Evolutionary conservation across 352 stramenopile species (phyloP).

Genomic region (Elongisporangium prolatum): DNA sequence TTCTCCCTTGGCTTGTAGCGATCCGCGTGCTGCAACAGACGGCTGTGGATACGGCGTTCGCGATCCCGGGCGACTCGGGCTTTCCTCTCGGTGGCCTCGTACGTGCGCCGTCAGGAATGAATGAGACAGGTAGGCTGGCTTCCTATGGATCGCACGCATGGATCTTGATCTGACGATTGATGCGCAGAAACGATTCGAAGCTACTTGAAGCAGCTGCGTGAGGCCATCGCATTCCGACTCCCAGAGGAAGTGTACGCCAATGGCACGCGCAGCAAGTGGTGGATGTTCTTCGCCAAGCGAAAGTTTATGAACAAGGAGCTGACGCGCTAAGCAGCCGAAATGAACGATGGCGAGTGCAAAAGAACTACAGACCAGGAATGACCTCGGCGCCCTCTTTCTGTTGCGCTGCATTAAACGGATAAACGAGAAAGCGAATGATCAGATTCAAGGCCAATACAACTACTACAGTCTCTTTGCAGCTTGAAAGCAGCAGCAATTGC

Average conservation of each 20-base stretch:
- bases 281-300: conserved; percentile 91
- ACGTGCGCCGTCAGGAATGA: conserved; percentile 57
- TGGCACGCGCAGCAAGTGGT: conserved; percentile 91
- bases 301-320: conserved; percentile 96
- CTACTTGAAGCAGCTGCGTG: conserved; percentile 90
- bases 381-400: neutral
- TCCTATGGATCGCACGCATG: neutral
- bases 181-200: conserved; percentile 68
- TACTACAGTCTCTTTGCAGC: conserved; percentile 9
- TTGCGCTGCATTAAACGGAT: neutral
- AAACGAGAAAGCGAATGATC: neutral
- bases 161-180: conserved; percentile 2
- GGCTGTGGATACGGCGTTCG: conserved; percentile 70
- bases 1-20: conserved; percentile 19
- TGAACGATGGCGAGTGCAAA: neutral
- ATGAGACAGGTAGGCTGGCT: conserved; percentile 65
- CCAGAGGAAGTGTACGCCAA: conserved; percentile 84
- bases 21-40: conserved; percentile 76
- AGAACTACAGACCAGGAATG: neutral
- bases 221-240: conserved; percentile 75
- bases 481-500: conserved; percentile 14
- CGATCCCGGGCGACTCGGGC: conserved; percentile 79
- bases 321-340: conserved; percentile 26
- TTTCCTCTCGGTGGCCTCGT: conserved; percentile 84
- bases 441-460: neutral